These are phyloP conservation scores for Dispira simplex DNA, from an alignment of 192 early-diverging fungal species.

Conservation along the genomic window DNA sequence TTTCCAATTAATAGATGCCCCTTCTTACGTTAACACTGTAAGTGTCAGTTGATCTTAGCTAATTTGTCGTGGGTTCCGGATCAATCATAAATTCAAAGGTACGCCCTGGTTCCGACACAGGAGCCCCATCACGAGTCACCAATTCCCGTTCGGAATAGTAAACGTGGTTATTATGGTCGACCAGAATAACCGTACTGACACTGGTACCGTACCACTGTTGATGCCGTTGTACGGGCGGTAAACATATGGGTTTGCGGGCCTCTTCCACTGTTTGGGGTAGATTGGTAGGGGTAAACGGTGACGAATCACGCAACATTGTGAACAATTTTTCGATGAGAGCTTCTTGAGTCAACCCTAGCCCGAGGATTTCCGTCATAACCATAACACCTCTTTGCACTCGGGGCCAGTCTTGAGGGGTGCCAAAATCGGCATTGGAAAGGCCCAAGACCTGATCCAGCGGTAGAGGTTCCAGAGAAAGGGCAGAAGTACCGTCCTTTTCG, in stretches of 20 bases:
- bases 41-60: too few relatives aligned
- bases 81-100: slow-evolving; percentile 6
- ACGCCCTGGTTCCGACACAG: neutral
- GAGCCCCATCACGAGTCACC: neutral
- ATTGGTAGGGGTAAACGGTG: neutral
- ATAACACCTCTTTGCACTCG: slow-evolving; percentile 1
- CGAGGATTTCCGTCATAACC: neutral
- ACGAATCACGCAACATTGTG: slow-evolving; percentile 2
- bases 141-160: slow-evolving; percentile 1
- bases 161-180: slow-evolving; percentile 2
- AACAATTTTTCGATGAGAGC: slow-evolving; percentile 2
- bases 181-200: slow-evolving; percentile 8
- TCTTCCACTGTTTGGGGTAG: neutral
- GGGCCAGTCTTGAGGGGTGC: neutral
- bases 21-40: too few relatives aligned
- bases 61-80: neutral
- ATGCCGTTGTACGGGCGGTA: neutral
- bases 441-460: neutral
- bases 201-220: neutral
- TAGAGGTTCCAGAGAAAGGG: neutral
- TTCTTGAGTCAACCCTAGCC: neutral
- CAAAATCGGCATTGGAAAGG: neutral
- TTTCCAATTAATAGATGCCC: too few relatives aligned
- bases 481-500: neutral
- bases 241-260: slow-evolving; percentile 7